Conservation (phyloP, 352 stramenopile genomes). For the Globisporangium middletonii region DNA sequence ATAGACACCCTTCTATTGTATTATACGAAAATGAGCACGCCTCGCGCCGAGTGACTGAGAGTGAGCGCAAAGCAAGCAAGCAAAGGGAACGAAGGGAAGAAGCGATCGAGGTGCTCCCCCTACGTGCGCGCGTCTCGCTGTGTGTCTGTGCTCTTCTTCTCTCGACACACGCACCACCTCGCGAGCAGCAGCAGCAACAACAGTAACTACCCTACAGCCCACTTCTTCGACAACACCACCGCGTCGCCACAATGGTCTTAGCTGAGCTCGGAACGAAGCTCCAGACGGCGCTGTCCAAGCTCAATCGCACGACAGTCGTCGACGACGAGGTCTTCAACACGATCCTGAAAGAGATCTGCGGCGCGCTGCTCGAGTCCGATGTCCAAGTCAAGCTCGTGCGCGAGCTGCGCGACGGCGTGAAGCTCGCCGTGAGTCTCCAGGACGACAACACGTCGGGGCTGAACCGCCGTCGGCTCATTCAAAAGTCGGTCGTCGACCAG, state of each 20-base stretch:
- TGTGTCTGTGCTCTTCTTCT: too few relatives aligned
- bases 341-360: slow-evolving; percentile 89
- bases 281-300: slow-evolving; percentile 78
- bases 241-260: slow-evolving; percentile 76
- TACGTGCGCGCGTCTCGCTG: too few relatives aligned
- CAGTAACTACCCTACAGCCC: background rate
- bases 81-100: too few relatives aligned
- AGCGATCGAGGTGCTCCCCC: too few relatives aligned
- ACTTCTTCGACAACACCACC: background rate
- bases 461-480: slow-evolving; percentile 87
- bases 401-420: slow-evolving; percentile 87
- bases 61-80: too few relatives aligned
- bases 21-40: too few relatives aligned
- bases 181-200: too few relatives aligned
- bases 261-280: slow-evolving; percentile 86
- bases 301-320: slow-evolving; percentile 84
- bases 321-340: slow-evolving; percentile 89
- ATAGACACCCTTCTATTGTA: too few relatives aligned
- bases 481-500: slow-evolving; percentile 89
- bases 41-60: too few relatives aligned
- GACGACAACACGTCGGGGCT: slow-evolving; percentile 67
- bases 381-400: slow-evolving; percentile 88
- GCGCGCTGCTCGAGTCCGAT: slow-evolving; percentile 86
- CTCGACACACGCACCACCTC: too few relatives aligned
- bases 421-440: slow-evolving; percentile 73